Evolutionary conservation across 2,329 filamentous ascomycete genomes (phyloP).

Genomic region (Phyllachora maydis): DNA sequence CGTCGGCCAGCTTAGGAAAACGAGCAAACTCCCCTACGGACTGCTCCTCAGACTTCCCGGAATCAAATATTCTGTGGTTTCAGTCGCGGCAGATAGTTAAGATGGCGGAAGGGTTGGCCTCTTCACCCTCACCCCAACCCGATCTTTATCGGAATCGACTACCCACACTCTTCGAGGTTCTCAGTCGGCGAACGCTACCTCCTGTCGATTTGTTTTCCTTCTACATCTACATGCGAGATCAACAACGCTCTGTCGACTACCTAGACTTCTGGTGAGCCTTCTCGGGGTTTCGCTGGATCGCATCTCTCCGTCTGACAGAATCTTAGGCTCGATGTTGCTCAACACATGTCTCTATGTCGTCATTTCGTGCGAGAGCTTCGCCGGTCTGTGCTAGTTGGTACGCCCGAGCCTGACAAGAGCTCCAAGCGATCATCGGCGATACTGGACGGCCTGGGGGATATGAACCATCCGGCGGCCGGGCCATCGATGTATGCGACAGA

Average conservation of each 20-base stretch:
- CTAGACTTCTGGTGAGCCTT: slow-evolving; percentile 87
- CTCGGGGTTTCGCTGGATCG: slow-evolving; percentile 1
- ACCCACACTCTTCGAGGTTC: slow-evolving; percentile 86
- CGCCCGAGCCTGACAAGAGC: slow-evolving; percentile 69
- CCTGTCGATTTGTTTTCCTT: slow-evolving; percentile 96
- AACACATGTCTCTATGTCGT: slow-evolving; percentile 93
- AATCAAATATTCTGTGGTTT: slow-evolving; percentile 3
- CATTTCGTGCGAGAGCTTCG: slow-evolving; percentile 94
- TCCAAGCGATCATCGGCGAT: slow-evolving; percentile 74
- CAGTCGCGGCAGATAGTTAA: slow-evolving; percentile 20
- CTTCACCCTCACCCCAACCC: slow-evolving; percentile 30
- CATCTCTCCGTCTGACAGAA: slow-evolving; percentile 3
- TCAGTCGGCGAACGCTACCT: slow-evolving; percentile 82
- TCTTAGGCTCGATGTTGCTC: slow-evolving; percentile 91
- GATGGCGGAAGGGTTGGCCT: slow-evolving; percentile 9
- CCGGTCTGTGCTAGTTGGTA: slow-evolving; percentile 79
- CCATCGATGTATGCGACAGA: slow-evolving; percentile 43
- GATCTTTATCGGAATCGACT: slow-evolving; percentile 59
- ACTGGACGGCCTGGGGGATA: slow-evolving; percentile 52
- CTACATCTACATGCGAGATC: slow-evolving; percentile 99
- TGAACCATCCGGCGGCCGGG: slow-evolving; percentile 34
- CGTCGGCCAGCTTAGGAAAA: too few species aligned
- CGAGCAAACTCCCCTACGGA: not conserved
- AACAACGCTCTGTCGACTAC: slow-evolving; percentile 94
- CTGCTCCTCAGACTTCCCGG: slow-evolving; percentile 1